Evolutionary conservation across 805 yeast species (phyloP).

Genomic region (Kodamaea nitidulidarum): DNA sequence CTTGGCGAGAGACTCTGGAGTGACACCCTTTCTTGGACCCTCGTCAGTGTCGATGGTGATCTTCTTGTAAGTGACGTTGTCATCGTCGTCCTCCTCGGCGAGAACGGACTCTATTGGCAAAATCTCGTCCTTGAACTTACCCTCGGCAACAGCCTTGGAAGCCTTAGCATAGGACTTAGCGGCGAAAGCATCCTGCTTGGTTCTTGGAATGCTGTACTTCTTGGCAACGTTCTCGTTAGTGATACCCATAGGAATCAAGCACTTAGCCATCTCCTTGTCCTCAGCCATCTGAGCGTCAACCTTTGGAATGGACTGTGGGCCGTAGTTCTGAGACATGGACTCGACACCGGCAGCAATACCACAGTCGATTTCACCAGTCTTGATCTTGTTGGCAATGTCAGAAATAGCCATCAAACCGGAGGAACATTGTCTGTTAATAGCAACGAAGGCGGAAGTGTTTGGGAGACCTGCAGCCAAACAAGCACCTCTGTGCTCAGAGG

Average conservation of each 20-base stretch:
- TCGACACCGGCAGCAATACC: conserved; percentile 94
- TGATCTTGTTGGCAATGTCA: conserved; percentile 85
- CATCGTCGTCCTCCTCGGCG: conserved; percentile 51
- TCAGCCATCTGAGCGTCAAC: conserved; percentile 33
- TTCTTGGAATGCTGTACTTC: conserved; percentile 60
- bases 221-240: conserved; percentile 89
- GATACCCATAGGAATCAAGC: conserved; percentile 93
- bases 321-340: conserved; percentile 87
- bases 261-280: conserved; percentile 48
- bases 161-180: conserved; percentile 86
- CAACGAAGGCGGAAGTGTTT: conserved; percentile 68
- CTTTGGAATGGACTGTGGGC: conserved; percentile 68
- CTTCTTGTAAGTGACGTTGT: conserved; percentile 40
- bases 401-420: conserved; percentile 89
- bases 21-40: conserved; percentile 87
- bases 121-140: conserved; percentile 85
- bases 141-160: conserved; percentile 61
- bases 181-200: conserved; percentile 83
- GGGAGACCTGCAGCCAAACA: conserved; percentile 89
- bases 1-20: conserved; percentile 68
- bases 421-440: conserved; percentile 92
- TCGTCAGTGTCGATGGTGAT: conserved; percentile 65
- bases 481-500: conserved; percentile 92
- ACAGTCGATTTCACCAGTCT: conserved; percentile 80
- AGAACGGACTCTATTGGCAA: conserved; percentile 68